Base-by-base conservation (phyloP, 2,329 filamentous ascomycete genomes). In the Monosporascus ibericus region DNA sequence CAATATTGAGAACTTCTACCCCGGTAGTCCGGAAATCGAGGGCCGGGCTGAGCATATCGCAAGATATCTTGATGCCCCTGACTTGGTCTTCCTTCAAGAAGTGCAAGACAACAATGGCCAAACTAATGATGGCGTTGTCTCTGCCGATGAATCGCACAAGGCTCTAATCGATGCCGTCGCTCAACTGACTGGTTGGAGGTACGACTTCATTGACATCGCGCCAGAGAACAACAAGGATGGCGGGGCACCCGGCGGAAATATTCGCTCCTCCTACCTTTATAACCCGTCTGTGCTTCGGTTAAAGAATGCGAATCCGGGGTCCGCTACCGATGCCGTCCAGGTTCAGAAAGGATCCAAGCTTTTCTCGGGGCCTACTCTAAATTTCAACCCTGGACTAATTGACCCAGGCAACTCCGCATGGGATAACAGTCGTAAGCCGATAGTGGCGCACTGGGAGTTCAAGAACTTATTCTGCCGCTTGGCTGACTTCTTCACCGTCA, bases 211-310 rank as follows among this genome's bases (percentile, higher is more conserved):
- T 27, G 78, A 83, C 56, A 76, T 89, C 51, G 74, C 72, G 44
- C 85, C 86, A 2, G 68, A 77, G 36, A 71, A 87, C 64, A 74
- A 79, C 66, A 60, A 76, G 55, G 84, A 88, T 58, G 86, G 86
- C 53, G 86, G 86, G 36, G 70, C 80, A 55, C 81, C 84, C 1
- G 86, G 86, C 15, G 85, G 85, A 38, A 89, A 90, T 71, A 89
- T 90, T 67, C 85, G 86, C 44, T 73, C 75, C 47, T 85, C 84
- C 0, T 90, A 87, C 69, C 74, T 90, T 11, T 90, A 87, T 76
- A 80, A 84, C 39, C 74, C 84, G 0, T 72, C 76, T 18, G 66
- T 80, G 3, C 64, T 90, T 44, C 73, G 75, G 47, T 78, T 88
- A n/a, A 76, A 76, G 61, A 77, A 82, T 54, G 74, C 77, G 48